A percentile compares a stretch with the other conserved stretches of the same genome.
Conservation (phyloP, 257 asterid species). For the Dorcoceras hygrometricum region DNA sequence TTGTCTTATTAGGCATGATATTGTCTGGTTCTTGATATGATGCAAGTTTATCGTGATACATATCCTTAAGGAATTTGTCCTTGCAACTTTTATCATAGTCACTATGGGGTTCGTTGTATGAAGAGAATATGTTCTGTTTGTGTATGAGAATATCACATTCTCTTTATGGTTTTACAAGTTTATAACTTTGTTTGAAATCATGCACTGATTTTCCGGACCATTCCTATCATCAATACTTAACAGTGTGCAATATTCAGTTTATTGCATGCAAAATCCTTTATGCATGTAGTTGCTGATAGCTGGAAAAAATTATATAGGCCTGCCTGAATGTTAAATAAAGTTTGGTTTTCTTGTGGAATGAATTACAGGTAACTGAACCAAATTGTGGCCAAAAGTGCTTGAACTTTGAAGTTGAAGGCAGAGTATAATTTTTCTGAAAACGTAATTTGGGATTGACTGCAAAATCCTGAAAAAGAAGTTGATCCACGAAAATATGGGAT, state of each 20-base stretch:
- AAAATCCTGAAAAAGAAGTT: neutral
- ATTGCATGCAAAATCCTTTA: neutral
- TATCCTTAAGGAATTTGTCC: conserved; percentile 30
- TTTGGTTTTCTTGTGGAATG: conserved; percentile 6
- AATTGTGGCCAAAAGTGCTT: conserved; percentile 9
- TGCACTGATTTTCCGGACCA: neutral
- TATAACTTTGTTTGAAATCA: conserved; percentile 13
- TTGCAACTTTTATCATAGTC: conserved; percentile 10
- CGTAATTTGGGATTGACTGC: neutral
- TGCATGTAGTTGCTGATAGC: neutral
- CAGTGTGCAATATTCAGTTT: neutral
- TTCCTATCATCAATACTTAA: neutral
- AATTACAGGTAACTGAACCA: conserved; percentile 4
- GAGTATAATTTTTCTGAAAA: neutral
- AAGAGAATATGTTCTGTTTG: conserved; percentile 24
- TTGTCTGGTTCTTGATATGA: conserved; percentile 16
- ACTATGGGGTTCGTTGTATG: conserved; percentile 18
- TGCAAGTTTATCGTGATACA: conserved; percentile 10
- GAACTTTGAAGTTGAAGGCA: conserved; percentile 8
- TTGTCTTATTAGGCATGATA: conserved; percentile 20
- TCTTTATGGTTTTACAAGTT: conserved; percentile 5
- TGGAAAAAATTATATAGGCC: neutral
- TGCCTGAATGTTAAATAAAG: neutral
- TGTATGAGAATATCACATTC: conserved; percentile 17
- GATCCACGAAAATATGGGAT: conserved; percentile 33